Evolutionary conservation across 495 filamentous ascomycete species (phyloP), one percentile per base, ranked within the genome.

Genomic region (Ramalina intermedia): DNA sequence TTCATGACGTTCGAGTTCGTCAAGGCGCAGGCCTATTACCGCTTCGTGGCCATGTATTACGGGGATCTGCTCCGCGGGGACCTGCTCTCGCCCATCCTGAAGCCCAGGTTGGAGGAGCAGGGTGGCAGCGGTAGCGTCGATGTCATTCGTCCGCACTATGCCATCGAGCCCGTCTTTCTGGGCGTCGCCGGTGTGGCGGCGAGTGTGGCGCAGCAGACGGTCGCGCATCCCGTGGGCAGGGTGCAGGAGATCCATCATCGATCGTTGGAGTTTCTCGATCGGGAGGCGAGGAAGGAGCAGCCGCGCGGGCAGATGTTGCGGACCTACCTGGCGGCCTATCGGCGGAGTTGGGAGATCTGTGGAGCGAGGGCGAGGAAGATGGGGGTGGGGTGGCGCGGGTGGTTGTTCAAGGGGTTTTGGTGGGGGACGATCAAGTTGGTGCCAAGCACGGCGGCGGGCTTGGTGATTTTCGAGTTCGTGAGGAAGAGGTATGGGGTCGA

Each of bases 381-480:
- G 14, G 81, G 82, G 1, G 18, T 16, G 3, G 78, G 78, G 2
- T 80, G 84, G 74, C 59, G 72, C 23, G 65, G 64, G 23, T 94
- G 85, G 83, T 59, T 94, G 16, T 95, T 84, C 61, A 71, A 72
- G 14, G 85, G 81, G 6, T 93, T 94, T 60, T 68, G 81, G 59
- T 72, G 72, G 64, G 81, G 73, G 48, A 85, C 85, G 3, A 69
- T 93, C 39, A 72, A 81, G 37, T 85, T 91, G 64, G 81, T 94
- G 36, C 88, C 88, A 14, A 88, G 85, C 60, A 93, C 88, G 4
- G 88, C 84, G 56, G 87, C 88, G 1, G 88, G 87, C 0, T 61
- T 95, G 47, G 82, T 95, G 52, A 87, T 91, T 41, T 95, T 95
- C 60, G 88, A 95, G 62, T 52, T 95, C 33, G 79, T 94, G 18